Evolutionary conservation across 148 eudicot species (phyloP).

Genomic region (Rhododendron molle): DNA sequence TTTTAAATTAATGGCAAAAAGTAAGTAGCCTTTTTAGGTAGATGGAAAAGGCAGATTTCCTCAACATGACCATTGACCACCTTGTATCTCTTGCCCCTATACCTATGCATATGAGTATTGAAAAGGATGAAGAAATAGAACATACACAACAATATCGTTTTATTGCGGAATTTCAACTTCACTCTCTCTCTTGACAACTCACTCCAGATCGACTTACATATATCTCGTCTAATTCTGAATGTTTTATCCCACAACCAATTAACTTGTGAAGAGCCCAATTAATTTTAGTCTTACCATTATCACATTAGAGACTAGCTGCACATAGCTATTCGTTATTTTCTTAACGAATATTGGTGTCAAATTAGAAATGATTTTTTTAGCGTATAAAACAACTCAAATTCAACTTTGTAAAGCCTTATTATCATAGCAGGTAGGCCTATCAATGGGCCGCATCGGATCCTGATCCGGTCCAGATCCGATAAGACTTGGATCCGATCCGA

Average conservation of each 20-base stretch:
- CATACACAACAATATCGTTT: neutral
- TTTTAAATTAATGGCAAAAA: slow-evolving; percentile 8
- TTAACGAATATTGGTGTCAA: neutral
- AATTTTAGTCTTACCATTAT: no score
- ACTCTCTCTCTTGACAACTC: no score
- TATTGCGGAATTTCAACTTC: neutral
- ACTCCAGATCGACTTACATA: no score
- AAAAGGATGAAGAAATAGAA: neutral
- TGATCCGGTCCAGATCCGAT: no score
- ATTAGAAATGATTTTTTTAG: neutral
- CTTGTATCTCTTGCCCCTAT: neutral
- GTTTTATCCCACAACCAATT: no score
- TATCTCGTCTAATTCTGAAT: no score
- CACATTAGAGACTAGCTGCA: neutral
- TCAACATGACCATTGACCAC: neutral
- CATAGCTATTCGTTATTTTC: neutral
- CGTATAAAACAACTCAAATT: neutral
- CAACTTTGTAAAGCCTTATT: neutral
- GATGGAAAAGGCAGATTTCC: slow-evolving; percentile 14
- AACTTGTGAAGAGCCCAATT: no score
- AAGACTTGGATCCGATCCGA: no score
- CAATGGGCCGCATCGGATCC: no score
- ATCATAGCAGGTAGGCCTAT: neutral
- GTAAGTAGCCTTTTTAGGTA: slow-evolving; percentile 17
- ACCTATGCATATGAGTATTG: neutral